phyloP scores from a whole-genome alignment of 2,329 filamentous ascomycete genomes.

The Ophiostoma ulmi region DNA sequence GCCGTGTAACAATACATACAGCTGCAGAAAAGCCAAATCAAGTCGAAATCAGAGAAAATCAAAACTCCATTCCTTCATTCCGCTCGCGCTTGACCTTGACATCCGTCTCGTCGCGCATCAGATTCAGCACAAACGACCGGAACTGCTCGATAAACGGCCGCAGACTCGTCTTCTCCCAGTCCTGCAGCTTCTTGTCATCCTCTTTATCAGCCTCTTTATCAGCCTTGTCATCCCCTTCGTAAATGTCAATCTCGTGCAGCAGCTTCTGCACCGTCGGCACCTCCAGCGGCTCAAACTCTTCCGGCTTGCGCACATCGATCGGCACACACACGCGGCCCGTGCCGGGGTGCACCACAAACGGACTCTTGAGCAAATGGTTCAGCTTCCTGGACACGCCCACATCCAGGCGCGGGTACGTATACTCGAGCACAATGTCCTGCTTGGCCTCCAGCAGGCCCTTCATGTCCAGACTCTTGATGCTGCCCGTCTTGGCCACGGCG shows the following conservation, averaged over 20 bases:
- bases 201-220: slow-evolving; percentile 33
- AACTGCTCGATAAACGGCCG: slow-evolving; percentile 92
- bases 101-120: slow-evolving; percentile 71
- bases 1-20: no score
- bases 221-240: slow-evolving; percentile 38
- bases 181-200: slow-evolving; percentile 49
- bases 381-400: slow-evolving; percentile 96
- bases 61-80: slow-evolving; percentile 54
- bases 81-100: slow-evolving; percentile 52
- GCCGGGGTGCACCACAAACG: slow-evolving; percentile 92
- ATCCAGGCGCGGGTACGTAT: slow-evolving; percentile 95
- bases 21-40: background rate
- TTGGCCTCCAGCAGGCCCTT: slow-evolving; percentile 78
- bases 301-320: slow-evolving; percentile 69
- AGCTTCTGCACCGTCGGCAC: slow-evolving; percentile 88
- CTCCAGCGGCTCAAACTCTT: slow-evolving; percentile 76
- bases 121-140: slow-evolving; percentile 66
- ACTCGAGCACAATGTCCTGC: slow-evolving; percentile 93
- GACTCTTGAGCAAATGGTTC: slow-evolving; percentile 95
- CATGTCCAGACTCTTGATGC: slow-evolving; percentile 65
- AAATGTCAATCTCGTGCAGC: slow-evolving; percentile 79
- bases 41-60: background rate
- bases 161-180: slow-evolving; percentile 96
- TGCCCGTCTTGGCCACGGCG: slow-evolving; percentile 69
- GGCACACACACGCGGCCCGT: slow-evolving; percentile 94